Evolutionary conservation across 1,139 yeast species (phyloP).

Genomic region (Saccharomycopsis hybrid): DNA sequence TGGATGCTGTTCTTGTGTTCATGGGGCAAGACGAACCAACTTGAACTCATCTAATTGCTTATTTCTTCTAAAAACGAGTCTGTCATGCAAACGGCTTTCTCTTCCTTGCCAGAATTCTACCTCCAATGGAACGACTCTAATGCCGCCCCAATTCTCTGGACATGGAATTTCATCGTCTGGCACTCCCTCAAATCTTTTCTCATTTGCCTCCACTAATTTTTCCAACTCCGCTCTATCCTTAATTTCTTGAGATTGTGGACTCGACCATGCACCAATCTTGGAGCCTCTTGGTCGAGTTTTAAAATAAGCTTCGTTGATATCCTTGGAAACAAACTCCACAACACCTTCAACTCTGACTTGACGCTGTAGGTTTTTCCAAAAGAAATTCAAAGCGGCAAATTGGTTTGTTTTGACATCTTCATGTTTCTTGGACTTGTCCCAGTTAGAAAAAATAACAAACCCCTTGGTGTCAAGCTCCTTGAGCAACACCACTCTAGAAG

Average conservation of each 20-base stretch:
- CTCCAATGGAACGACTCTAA: slow-evolving; percentile 79
- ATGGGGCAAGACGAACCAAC: slow-evolving; percentile 71
- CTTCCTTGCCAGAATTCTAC: slow-evolving; percentile 98
- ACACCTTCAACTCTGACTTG: slow-evolving; percentile 90
- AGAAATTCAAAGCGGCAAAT: slow-evolving; percentile 78
- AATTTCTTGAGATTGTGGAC: slow-evolving; percentile 72
- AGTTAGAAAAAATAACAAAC: slow-evolving; percentile 84
- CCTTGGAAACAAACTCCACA: slow-evolving; percentile 66
- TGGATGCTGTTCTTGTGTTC: slow-evolving; percentile 16
- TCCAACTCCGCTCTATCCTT: slow-evolving; percentile 58
- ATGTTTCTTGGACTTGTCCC: slow-evolving; percentile 81
- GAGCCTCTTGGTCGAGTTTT: slow-evolving; percentile 88
- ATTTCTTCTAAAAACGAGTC: slow-evolving; percentile 67
- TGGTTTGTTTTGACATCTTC: slow-evolving; percentile 65
- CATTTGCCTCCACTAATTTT: slow-evolving; percentile 38
- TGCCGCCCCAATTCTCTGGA: slow-evolving; percentile 95
- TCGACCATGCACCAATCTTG: slow-evolving; percentile 94
- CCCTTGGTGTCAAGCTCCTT: slow-evolving; percentile 86
- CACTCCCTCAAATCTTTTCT: slow-evolving; percentile 51
- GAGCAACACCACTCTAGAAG: slow-evolving; percentile 75
- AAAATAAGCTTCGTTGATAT: slow-evolving; percentile 72
- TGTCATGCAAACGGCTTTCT: slow-evolving; percentile 81
- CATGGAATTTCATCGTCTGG: slow-evolving; percentile 65
- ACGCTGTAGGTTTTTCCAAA: slow-evolving; percentile 86
- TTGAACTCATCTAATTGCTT: slow-evolving; percentile 49